Base-by-base conservation (phyloP, 192 early-diverging fungal genomes). In the Podochytrium sp. region DNA sequence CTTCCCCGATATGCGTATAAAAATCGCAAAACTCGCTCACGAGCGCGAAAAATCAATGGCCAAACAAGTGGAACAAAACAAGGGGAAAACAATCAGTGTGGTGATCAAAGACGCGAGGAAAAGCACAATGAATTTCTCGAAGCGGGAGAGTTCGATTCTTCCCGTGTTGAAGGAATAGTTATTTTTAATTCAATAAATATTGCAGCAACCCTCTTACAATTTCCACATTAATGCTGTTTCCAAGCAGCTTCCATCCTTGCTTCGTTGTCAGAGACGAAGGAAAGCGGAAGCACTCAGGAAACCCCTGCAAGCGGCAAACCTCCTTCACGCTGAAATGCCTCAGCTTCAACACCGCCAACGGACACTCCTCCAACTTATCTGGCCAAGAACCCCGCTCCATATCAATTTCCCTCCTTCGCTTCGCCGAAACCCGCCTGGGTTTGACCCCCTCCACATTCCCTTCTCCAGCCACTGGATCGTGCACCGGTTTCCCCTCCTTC, bases 161-260 rank as follows among this genome's bases (percentile, higher is more conserved):
- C n/a, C n/a, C n/a, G n/a, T n/a, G n/a, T n/a, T n/a, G n/a, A n/a
- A n/a, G n/a, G n/a, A n/a, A n/a, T n/a, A n/a, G n/a, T n/a, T n/a
- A n/a, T 27, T 57, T 29, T n/a, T n/a, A n/a, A 30, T 69, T 34
- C 67, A 59, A 42, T 47, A 71, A 71, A 60, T 65, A 74, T 61
- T 82, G 76, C 75, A 94, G 86, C 55, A 96, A 69, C 53, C 88
- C 78, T 0, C 85, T 65, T 0, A 94, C 94, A 3, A 94, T 83
- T 47, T 80, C 84, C 47, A 94, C 92, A 59, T 89, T 94, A n/a
- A 94, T 85, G 38, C 90, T 92, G 68, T 94, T 96, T 0, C 94
- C 93, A 12, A 96, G 76, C 33, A 92, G 84, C 23, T 91, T 84
- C 72, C 94, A 94, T 51, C 84, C 69, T 72, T 95, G 94, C 70